Conservation (phyloP, 2,329 filamentous ascomycete genomes). For the Acrocalymma vagum region DNA sequence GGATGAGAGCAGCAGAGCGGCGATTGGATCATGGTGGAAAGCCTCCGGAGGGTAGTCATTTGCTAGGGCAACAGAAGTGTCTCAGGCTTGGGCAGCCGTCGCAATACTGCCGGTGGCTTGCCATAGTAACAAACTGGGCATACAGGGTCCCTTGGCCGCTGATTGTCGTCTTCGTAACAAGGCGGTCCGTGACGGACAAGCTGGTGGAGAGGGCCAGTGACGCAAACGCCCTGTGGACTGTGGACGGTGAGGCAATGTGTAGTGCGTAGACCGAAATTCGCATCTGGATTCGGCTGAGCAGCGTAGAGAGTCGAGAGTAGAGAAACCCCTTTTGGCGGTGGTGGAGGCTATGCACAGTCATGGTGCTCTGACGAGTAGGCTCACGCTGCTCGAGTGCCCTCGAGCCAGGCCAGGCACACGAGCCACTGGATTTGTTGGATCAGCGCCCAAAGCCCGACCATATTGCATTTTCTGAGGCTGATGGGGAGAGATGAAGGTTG, state of each 20-base stretch:
- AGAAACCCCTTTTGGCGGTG: too few relatives aligned
- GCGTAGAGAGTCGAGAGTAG: too few relatives aligned
- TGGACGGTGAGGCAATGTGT: too few relatives aligned
- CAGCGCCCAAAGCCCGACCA: conserved; percentile 35
- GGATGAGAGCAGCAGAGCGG: conserved; percentile 13
- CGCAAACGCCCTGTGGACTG: too few relatives aligned
- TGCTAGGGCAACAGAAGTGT: conserved; percentile 10
- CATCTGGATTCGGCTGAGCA: too few relatives aligned
- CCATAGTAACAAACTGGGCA: too few relatives aligned
- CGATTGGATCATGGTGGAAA: conserved; percentile 11
- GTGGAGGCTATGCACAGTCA: conserved; percentile 4
- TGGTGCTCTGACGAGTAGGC: conserved; percentile 1
- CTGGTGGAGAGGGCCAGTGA: too few relatives aligned
- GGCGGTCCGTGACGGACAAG: too few relatives aligned
- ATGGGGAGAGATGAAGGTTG: conserved; percentile 10
- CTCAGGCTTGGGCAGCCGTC: conserved; percentile 19
- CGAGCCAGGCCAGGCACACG: conserved; percentile 27
- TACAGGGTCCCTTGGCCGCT: too few relatives aligned
- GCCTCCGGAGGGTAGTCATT: too few relatives aligned
- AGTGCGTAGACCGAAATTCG: too few relatives aligned
- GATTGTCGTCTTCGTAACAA: too few relatives aligned
- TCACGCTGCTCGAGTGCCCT: conserved; percentile 15
- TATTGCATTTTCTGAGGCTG: conserved; percentile 24
- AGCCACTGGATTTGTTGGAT: conserved; percentile 27
- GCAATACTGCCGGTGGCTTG: neutral